Percentiles rank a stretch among this genome's conserved stretches.
These are phyloP conservation scores for Moelleriella libera DNA, from an alignment of 2,329 filamentous ascomycete genomes.

Conservation along the genomic window DNA sequence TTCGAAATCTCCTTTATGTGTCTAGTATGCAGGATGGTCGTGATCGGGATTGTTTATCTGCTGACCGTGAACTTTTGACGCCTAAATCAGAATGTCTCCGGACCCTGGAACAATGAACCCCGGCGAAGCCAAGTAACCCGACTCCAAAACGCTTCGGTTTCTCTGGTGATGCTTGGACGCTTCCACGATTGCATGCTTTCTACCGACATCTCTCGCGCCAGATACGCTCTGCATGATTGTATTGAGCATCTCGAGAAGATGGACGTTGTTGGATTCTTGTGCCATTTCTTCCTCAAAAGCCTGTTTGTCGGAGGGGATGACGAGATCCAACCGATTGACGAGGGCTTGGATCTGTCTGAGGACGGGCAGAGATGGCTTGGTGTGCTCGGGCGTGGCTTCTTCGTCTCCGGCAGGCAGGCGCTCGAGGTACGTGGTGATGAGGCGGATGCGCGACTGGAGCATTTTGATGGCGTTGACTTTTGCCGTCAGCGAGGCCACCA, in stretches of 20 bases:
- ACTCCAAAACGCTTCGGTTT: slow-evolving; percentile 4
- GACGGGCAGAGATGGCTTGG: slow-evolving; percentile 50
- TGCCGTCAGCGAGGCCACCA: slow-evolving; percentile 56
- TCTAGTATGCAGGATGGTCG: too few relatives aligned
- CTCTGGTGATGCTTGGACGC: slow-evolving; percentile 11
- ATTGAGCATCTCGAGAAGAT: slow-evolving; percentile 62
- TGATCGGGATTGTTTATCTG: too few relatives aligned
- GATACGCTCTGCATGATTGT: slow-evolving; percentile 60
- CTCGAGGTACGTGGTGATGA: slow-evolving; percentile 65
- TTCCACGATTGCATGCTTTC: slow-evolving; percentile 55
- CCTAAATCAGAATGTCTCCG: slow-evolving; percentile 18
- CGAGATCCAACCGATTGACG: slow-evolving; percentile 66
- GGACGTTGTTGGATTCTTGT: slow-evolving; percentile 72
- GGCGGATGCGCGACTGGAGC: slow-evolving; percentile 62
- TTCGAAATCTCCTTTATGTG: too few relatives aligned
- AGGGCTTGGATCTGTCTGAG: slow-evolving; percentile 82
- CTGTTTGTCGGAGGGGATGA: slow-evolving; percentile 55
- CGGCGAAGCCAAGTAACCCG: slow-evolving; percentile 9
- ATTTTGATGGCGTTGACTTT: slow-evolving; percentile 92
- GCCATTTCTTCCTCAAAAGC: slow-evolving; percentile 57
- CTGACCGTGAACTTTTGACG: not conserved
- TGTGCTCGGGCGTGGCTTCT: slow-evolving; percentile 5
- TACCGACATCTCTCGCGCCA: slow-evolving; percentile 58
- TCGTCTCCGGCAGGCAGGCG: slow-evolving; percentile 35
- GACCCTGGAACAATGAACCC: slow-evolving; percentile 12